Base-by-base conservation (phyloP, 225 moss, liverwort and hornwort species). In the Polytrichum commune region DNA sequence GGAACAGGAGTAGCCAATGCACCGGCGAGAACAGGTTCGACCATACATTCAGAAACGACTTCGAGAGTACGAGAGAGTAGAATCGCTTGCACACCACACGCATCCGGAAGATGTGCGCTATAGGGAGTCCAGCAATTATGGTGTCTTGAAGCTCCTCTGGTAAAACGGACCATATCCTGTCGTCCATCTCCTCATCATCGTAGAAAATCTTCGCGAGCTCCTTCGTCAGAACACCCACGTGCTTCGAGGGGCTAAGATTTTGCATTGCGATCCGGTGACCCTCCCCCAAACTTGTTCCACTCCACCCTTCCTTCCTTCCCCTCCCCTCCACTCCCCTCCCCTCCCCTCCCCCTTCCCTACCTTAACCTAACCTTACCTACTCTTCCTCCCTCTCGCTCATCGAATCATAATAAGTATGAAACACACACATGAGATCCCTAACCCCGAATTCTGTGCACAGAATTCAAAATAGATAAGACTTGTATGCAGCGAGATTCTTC, bases 1-100 rank as follows among this genome's bases (percentile, higher is more conserved):
- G 79, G 72, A 85, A 79, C 85, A 85, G 79, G 63, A 85, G 82
- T 72, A 85, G 58, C 85, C 85, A 85, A 32, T 82, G 77, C 69
- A 82, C 82, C 66, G 68, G 82, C 25, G 72, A 26, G 6, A 79
- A 62, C 18, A 66, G 28, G 27, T 67, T 72, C 3, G 72, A 54
- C 85, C 85, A 82, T 1, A 76, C 75, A 29, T 69, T 63, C 7
- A 77, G 27, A 67, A 85, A 85, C 1, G 82, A 74, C 2, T 71
- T 74, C 7, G 82, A 82, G 4, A 32, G 35, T 7, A 72, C 33
- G 18, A 85, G 66, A 0, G 74, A 68, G 27, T 77, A 71, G 29
- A 85, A 85, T 22, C 82, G 82, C 7, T 77, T 79, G 77, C 85
- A 85, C 18, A 85, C 72, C 1, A 75, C 63, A 10, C 79, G 85